Evolutionary conservation across 768 basidiomycete genomes (phyloP).

Genomic region (Suillus luteus): DNA sequence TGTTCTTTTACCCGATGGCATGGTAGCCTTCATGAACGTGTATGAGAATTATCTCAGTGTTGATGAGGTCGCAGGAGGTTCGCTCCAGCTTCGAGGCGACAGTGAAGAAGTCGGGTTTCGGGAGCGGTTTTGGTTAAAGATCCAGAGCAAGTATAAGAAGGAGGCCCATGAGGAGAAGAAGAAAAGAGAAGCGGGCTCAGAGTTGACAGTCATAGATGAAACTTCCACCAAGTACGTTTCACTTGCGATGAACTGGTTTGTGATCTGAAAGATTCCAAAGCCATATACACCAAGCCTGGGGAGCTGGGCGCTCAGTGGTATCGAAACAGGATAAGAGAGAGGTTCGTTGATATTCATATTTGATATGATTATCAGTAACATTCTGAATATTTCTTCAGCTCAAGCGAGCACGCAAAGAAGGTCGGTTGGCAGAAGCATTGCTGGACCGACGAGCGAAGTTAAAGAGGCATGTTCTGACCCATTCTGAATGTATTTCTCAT

Average conservation of each 20-base stretch:
- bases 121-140: conserved; percentile 87
- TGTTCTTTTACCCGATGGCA: conserved; percentile 76
- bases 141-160: conserved; percentile 86
- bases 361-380: conserved; percentile 3
- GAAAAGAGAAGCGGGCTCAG: conserved; percentile 58
- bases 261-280: conserved; percentile 38
- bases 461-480: conserved; percentile 60
- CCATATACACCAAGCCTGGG: conserved; percentile 80
- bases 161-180: conserved; percentile 81
- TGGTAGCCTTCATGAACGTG: conserved; percentile 85
- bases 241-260: conserved; percentile 9
- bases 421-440: conserved; percentile 77
- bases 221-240: conserved; percentile 66
- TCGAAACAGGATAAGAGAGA: conserved; percentile 74
- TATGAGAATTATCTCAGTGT: conserved; percentile 87
- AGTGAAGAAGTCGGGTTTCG: conserved; percentile 83
- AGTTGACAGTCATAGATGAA: conserved; percentile 65
- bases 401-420: conserved; percentile 77
- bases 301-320: conserved; percentile 71
- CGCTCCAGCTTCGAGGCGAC: conserved; percentile 77
- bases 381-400: conserved; percentile 46
- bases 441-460: conserved; percentile 80
- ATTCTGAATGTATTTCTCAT: conserved; percentile 2
- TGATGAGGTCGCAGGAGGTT: conserved; percentile 86
- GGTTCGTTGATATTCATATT: conserved; percentile 41